phyloP scores from a whole-genome alignment of 352 stramenopile species.

The Globisporangium perplexum region DNA sequence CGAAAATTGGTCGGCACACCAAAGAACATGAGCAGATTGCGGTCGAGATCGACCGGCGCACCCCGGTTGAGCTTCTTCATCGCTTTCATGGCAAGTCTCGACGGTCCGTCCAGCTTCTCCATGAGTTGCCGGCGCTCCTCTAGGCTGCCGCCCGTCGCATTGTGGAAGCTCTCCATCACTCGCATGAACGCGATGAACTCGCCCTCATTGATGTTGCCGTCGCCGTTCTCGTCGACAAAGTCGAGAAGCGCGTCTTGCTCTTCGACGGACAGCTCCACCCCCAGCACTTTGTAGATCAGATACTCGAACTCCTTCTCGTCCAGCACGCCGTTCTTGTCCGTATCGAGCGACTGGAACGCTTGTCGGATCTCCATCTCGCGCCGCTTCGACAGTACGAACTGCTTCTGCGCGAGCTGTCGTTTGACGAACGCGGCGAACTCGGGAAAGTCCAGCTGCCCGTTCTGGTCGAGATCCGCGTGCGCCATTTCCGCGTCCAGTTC shows the following conservation, averaged over 20 bases:
- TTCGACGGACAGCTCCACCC: constrained; percentile 67
- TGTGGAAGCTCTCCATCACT: constrained; percentile 48
- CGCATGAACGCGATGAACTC: constrained; percentile 78
- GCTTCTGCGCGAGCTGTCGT: constrained; percentile 45
- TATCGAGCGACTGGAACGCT: constrained; percentile 62
- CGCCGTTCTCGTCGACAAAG: constrained; percentile 55
- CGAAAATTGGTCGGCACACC: constrained; percentile 78
- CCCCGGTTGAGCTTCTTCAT: constrained; percentile 78
- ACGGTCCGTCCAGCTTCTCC: constrained; percentile 31
- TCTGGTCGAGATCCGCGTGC: constrained; percentile 53
- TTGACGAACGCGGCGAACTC: constrained; percentile 75
- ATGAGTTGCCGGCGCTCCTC: constrained; percentile 33
- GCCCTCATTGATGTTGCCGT: constrained; percentile 58
- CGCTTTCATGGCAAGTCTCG: constrained; percentile 45
- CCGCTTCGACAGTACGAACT: constrained; percentile 47
- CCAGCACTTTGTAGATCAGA: constrained; percentile 64
- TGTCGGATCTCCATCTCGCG: constrained; percentile 73
- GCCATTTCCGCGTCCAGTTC: constrained; percentile 62
- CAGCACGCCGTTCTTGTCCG: constrained; percentile 56
- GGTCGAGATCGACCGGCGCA: constrained; percentile 59
- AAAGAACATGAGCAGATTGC: constrained; percentile 67
- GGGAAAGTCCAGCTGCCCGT: constrained; percentile 65
- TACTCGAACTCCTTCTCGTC: constrained; percentile 77
- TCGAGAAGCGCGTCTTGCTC: constrained; percentile 67
- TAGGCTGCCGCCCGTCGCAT: constrained; percentile 20